Percentiles rank a stretch among this genome's conserved stretches.
phyloP scores from a whole-genome alignment of 2,329 filamentous ascomycete species.

The Phaeomoniella chlamydospora region DNA sequence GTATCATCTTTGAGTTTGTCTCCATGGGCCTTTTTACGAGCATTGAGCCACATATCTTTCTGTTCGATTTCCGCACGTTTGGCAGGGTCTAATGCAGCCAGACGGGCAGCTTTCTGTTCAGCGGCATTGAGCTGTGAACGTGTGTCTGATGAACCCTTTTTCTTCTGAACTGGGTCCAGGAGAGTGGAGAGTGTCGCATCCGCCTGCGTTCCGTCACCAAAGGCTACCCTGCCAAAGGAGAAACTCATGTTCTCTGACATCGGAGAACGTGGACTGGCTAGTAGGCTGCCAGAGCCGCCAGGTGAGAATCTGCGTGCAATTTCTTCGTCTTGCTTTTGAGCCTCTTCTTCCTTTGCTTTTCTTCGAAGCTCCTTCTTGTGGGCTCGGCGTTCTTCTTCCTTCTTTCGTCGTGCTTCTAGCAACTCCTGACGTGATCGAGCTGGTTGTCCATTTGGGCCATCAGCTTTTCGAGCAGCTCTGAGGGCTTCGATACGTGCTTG shows the following conservation, averaged over 20 bases:
- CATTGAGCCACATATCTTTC: conserved; percentile 88
- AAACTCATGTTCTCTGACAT: conserved; percentile 44
- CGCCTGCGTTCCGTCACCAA: conserved; percentile 68
- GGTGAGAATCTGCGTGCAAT: conserved; percentile 40
- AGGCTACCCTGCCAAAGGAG: conserved; percentile 82
- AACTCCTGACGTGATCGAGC: conserved; percentile 81
- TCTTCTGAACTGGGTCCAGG: conserved; percentile 42
- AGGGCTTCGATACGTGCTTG: conserved; percentile 73
- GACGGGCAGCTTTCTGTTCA: conserved; percentile 71
- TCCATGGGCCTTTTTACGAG: conserved; percentile 75
- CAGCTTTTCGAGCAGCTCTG: conserved; percentile 73
- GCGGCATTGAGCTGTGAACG: conserved; percentile 75
- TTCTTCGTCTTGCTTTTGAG: conserved; percentile 42
- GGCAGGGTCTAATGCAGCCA: conserved; percentile 59
- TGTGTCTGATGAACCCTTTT: conserved; percentile 70
- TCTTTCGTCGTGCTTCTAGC: conserved; percentile 74
- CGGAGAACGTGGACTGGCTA: conserved; percentile 38
- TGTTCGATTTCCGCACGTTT: conserved; percentile 80
- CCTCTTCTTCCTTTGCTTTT: conserved; percentile 67
- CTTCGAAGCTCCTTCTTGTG: conserved; percentile 77
- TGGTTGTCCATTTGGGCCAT: conserved; percentile 65
- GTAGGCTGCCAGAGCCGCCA: conserved; percentile 43
- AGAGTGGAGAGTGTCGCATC: conserved; percentile 53
- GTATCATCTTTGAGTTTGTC: conserved; percentile 83
- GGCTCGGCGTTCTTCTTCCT: conserved; percentile 72